Evolutionary conservation across 2,329 filamentous ascomycete genomes (phyloP).

Genomic region (Cercospora beticola): DNA sequence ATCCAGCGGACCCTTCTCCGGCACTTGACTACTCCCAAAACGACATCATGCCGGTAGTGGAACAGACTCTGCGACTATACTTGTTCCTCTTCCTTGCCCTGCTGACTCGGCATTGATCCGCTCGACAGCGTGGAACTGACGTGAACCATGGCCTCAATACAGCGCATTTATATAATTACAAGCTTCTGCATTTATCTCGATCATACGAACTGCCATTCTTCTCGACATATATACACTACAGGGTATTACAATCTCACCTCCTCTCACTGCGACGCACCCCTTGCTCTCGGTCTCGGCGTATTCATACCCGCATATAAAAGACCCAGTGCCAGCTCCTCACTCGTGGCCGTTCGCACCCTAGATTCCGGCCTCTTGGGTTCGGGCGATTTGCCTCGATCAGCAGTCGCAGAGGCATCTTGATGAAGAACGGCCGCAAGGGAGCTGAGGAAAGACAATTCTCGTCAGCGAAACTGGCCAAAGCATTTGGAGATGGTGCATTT

Average conservation of each 20-base stretch:
- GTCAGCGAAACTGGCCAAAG: background rate
- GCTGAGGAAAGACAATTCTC: background rate
- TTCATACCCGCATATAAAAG: background rate
- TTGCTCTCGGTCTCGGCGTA: background rate
- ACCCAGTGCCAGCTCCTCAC: background rate
- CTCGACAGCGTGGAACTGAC: background rate
- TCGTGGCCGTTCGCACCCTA: background rate
- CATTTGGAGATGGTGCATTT: background rate
- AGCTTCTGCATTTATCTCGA: background rate
- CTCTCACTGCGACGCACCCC: background rate
- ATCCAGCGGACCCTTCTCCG: background rate
- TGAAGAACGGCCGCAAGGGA: background rate
- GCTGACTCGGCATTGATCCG: background rate
- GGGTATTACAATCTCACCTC: background rate
- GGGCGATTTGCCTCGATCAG: background rate
- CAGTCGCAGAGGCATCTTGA: background rate
- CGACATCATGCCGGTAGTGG: constrained; percentile 1
- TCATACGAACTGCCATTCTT: background rate
- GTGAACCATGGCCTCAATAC: background rate
- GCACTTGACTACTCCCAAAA: background rate
- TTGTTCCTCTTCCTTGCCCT: background rate
- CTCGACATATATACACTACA: background rate
- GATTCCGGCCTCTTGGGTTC: background rate
- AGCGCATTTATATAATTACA: background rate
- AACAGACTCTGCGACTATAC: background rate